Evolutionary conservation across 2,329 filamentous ascomycete genomes (phyloP).

Genomic region (Colletotrichum sp.): DNA sequence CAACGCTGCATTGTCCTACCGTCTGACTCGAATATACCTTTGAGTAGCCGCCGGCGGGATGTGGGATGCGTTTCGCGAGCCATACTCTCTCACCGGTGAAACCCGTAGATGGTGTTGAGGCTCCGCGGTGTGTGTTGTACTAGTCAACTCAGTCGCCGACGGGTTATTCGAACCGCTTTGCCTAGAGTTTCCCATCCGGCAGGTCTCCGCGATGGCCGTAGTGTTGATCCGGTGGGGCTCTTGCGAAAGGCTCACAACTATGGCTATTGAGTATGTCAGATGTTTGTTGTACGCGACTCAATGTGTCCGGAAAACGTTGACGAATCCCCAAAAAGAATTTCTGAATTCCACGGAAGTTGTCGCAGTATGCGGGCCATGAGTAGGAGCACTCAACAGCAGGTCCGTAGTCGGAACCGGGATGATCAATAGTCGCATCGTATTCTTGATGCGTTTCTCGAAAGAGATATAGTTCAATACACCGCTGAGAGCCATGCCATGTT

Average conservation of each 20-base stretch:
- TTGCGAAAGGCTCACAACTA: background rate
- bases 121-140: background rate
- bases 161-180: background rate
- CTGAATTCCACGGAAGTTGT: background rate
- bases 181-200: background rate
- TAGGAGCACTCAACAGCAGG: background rate
- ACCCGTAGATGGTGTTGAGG: background rate
- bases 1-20: background rate
- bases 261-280: background rate
- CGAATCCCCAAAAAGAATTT: too few relatives aligned
- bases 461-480: background rate
- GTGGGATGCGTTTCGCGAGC: background rate
- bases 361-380: background rate
- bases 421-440: background rate
- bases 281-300: background rate
- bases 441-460: background rate
- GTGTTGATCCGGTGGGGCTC: background rate
- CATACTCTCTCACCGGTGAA: background rate
- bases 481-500: background rate
- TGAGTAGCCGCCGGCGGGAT: background rate
- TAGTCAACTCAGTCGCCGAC: background rate
- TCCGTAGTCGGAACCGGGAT: background rate
- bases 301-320: background rate
- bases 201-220: background rate
- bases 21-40: background rate